Evolutionary conservation across 305 asterid genomes (phyloP).

Genomic region (Vinca major): DNA sequence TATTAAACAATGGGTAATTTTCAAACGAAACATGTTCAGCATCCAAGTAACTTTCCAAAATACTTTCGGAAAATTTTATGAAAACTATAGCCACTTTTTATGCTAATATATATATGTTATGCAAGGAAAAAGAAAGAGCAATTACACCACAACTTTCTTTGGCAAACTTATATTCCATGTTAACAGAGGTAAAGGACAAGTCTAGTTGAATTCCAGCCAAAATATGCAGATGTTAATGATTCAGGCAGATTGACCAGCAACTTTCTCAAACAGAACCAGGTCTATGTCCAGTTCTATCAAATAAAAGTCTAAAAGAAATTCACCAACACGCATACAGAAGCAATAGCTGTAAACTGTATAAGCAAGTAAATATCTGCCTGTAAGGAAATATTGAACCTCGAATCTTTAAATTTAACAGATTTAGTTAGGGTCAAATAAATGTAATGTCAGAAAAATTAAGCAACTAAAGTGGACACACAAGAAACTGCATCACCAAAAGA

Average conservation of each 20-base stretch:
- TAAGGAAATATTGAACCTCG: not conserved
- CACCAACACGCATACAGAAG: not conserved
- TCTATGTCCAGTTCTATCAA: not conserved
- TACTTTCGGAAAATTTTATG: not conserved
- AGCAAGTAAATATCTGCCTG: slow-evolving; percentile 1
- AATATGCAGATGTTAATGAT: not conserved
- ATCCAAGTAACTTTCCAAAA: slow-evolving; percentile 1
- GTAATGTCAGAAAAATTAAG: not conserved
- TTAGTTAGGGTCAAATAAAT: not conserved
- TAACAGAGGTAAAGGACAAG: not conserved
- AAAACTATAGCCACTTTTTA: not conserved
- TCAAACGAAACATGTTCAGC: not conserved
- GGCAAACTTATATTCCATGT: not conserved
- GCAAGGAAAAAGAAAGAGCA: not conserved
- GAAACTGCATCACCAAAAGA: not conserved
- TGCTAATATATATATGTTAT: not conserved
- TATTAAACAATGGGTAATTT: not conserved
- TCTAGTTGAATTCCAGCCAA: not conserved
- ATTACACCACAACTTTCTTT: not conserved
- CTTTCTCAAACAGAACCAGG: not conserved
- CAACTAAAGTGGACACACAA: not conserved
- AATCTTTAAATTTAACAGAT: slow-evolving; percentile 3
- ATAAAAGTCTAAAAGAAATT: not conserved
- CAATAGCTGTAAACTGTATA: not conserved
- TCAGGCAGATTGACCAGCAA: not conserved